Base-by-base conservation (phyloP, 2,329 filamentous ascomycete genomes). In the Fusarium sp. region DNA sequence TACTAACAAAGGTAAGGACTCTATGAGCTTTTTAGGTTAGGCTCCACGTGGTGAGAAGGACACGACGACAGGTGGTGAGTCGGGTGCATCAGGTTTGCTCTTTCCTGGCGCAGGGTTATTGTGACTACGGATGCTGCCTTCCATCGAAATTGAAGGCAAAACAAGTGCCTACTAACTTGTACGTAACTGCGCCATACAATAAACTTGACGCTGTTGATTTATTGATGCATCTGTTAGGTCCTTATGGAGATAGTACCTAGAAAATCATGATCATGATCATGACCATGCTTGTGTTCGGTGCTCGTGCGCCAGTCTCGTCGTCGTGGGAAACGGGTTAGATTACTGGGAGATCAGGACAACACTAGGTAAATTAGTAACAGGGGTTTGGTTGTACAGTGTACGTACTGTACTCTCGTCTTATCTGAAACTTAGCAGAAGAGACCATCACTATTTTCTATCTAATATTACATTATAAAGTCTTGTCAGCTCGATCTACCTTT, bases 31-130 rank as follows among this genome's bases (percentile, higher is more conserved):
- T 72, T 73, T 75, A 64, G 72, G 71, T 65, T 62, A 65, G 47
- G 65, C 70, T 75, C 74, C 74, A 76, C 74, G 74, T 76, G 74
- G 71, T 73, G 61, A 72, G 16, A 37, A 9, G 32, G 16, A 37
- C 66, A 70, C 69, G 71, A 67, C 57, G 65, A 71, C 62, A 49
- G 69, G 58, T 62, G 62, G 70, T 72, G 70, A 73, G 71, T 37
- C 9, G 9, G 32, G 16, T 34, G 16, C 32, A 34, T 34, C 32
- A 18, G 16, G 32, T 18, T 34, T 16, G 16, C 32, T 30, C 29
- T 37, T 37, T 37, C 16, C 9, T 9, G 9, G 18, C 8, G 16
- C 32, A 34, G 16, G 32, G 16, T 34, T 34, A 34, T 34, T 18
- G 16, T 10, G 16, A 34, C 16, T 34, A 30, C 29, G 16, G 16